A percentile compares a stretch with the other conserved stretches of the same genome.
phyloP scores from a whole-genome alignment of 495 filamentous ascomycete genomes.

The Sporormia fimetaria region DNA sequence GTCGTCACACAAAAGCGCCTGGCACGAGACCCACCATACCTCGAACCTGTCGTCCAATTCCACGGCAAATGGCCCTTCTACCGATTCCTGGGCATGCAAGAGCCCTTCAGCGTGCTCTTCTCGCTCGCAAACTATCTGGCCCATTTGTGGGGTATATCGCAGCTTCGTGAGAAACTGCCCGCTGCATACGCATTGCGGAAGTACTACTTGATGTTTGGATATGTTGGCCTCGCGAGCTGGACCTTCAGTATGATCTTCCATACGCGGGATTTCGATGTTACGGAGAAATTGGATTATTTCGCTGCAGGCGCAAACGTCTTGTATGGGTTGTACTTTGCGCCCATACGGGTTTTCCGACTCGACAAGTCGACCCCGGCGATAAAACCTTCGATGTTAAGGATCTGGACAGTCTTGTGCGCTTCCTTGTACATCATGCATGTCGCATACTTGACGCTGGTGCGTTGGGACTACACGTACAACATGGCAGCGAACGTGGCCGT shows the following conservation, averaged over 20 bases:
- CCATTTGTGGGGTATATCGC: conserved; percentile 67
- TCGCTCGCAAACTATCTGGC: conserved; percentile 79
- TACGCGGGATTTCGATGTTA: conserved; percentile 68
- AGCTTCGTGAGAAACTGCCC: conserved; percentile 58
- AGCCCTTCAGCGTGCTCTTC: conserved; percentile 88
- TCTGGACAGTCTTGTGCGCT: conserved; percentile 66
- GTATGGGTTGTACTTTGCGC: conserved; percentile 78
- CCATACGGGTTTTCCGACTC: conserved; percentile 69
- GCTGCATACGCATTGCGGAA: conserved; percentile 58
- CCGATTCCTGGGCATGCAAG: conserved; percentile 82
- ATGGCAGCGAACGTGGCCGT: conserved; percentile 87
- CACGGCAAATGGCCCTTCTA: conserved; percentile 99
- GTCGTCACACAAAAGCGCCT: conserved; percentile 69
- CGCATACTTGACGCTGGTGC: conserved; percentile 69
- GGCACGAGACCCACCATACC: conserved; percentile 49
- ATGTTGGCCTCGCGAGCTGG: conserved; percentile 75
- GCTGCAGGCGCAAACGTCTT: conserved; percentile 83
- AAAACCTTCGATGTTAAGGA: conserved; percentile 48
- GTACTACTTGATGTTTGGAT: conserved; percentile 74
- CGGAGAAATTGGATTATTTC: conserved; percentile 94
- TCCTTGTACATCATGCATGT: conserved; percentile 66
- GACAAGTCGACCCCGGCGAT: conserved; percentile 48
- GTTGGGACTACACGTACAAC: conserved; percentile 94
- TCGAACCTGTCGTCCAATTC: conserved; percentile 70
- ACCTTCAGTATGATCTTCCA: conserved; percentile 84